Evolutionary conservation across 495 filamentous ascomycete genomes (phyloP).

Genomic region (Penicillium robsamsonii): DNA sequence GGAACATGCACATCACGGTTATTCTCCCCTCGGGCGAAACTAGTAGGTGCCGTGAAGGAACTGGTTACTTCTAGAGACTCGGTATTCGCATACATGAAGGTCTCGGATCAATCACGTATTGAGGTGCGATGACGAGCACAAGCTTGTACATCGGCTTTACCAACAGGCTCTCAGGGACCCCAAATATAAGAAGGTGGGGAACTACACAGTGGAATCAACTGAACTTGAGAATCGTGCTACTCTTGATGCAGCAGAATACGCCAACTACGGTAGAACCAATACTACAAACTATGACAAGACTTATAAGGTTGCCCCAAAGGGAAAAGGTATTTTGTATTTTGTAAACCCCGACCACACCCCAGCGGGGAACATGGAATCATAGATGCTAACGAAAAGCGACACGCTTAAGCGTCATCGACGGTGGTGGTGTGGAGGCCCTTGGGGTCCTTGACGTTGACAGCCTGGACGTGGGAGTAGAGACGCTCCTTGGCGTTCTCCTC

Average conservation of each 20-base stretch:
- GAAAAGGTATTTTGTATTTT: constrained; percentile 33
- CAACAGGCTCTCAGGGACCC: neutral
- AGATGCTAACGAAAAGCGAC: constrained; percentile 23
- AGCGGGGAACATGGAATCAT: constrained; percentile 30
- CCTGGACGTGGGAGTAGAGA: constrained; percentile 98
- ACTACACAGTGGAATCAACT: neutral
- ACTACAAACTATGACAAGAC: constrained; percentile 3
- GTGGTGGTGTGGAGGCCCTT: constrained; percentile 92
- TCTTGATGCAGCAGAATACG: neutral
- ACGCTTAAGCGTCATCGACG: constrained; percentile 56
- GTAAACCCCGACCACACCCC: constrained; percentile 30
- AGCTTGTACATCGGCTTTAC: neutral
- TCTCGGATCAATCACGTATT: neutral
- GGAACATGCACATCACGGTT: neutral
- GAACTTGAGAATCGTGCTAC: neutral
- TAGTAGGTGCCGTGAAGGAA: neutral
- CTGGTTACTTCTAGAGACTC: neutral
- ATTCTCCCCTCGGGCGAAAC: neutral
- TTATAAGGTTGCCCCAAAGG: constrained; percentile 10
- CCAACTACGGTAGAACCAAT: neutral
- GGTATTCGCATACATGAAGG: neutral
- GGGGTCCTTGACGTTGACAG: constrained; percentile 97
- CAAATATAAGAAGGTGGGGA: neutral
- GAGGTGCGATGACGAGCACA: neutral
- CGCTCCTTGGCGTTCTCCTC: constrained; percentile 98